Percentiles rank a stretch among this genome's conserved stretches.
phyloP scores from a whole-genome alignment of 1,284 basidiomycete genomes.

The Ustilago curta region DNA sequence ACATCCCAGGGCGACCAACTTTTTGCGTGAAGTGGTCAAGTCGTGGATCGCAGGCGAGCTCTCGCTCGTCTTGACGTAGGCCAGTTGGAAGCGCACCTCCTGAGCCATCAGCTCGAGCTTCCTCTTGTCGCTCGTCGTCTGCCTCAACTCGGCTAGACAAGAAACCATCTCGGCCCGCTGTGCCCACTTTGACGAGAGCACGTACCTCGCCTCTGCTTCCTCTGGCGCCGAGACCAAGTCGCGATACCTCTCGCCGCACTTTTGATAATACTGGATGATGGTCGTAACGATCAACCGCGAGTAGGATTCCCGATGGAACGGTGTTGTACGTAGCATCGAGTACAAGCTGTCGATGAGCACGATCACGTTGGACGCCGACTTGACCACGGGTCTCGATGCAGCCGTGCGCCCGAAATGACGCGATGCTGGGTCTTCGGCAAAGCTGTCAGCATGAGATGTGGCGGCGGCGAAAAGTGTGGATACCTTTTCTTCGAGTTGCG shows the following conservation, averaged over 20 bases:
- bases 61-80: slow-evolving; percentile 18
- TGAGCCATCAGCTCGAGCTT: slow-evolving; percentile 40
- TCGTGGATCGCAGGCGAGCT: slow-evolving; percentile 69
- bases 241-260: slow-evolving; percentile 88
- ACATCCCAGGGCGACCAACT: slow-evolving; percentile 81
- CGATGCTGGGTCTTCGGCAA: slow-evolving; percentile 69
- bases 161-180: slow-evolving; percentile 78
- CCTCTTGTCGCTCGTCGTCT: slow-evolving; percentile 5
- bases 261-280: slow-evolving; percentile 95
- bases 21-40: slow-evolving; percentile 81
- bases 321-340: slow-evolving; percentile 89
- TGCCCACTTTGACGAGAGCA: slow-evolving; percentile 60
- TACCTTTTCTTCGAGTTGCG: slow-evolving; percentile 95
- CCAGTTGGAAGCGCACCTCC: slow-evolving; percentile 48
- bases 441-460: slow-evolving; percentile 75
- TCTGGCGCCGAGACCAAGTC: slow-evolving; percentile 74
- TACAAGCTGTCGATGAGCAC: slow-evolving; percentile 92
- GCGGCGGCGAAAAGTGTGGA: slow-evolving; percentile 51
- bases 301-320: slow-evolving; percentile 88
- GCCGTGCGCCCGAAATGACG: slow-evolving; percentile 10
- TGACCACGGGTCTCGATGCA: slow-evolving; percentile 79
- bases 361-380: slow-evolving; percentile 87
- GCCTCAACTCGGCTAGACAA: slow-evolving; percentile 76
- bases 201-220: slow-evolving; percentile 5
- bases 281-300: slow-evolving; percentile 93